Percentiles rank a stretch among this genome's conserved stretches.
Conservation (phyloP, 768 basidiomycete genomes). For the Xerocomus potaroensis region DNA sequence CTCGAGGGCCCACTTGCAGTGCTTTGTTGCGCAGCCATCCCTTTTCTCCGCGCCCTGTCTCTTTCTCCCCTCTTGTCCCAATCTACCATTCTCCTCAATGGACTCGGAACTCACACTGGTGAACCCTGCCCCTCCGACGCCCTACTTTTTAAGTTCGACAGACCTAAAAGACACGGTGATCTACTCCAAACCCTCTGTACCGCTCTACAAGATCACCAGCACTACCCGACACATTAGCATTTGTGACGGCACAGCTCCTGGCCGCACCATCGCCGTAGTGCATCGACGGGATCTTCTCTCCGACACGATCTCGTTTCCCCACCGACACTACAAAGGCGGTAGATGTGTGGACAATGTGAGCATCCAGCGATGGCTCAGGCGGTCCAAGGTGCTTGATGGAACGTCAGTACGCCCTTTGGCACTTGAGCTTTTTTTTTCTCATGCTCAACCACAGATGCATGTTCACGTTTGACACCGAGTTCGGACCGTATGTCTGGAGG, state of each 20-base stretch:
- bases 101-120: constrained; percentile 29
- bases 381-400: constrained; percentile 20
- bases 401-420: constrained; percentile 13
- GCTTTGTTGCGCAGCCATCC: not conserved
- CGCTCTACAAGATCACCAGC: constrained; percentile 25
- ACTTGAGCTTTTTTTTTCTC: not conserved
- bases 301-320: constrained; percentile 28
- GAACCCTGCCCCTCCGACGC: constrained; percentile 19
- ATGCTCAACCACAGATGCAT: constrained; percentile 11
- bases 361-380: constrained; percentile 28
- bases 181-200: constrained; percentile 15
- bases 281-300: constrained; percentile 26
- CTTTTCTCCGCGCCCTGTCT: not conserved
- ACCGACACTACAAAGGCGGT: not conserved
- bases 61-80: not conserved
- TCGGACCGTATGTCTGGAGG: constrained; percentile 27
- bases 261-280: constrained; percentile 20
- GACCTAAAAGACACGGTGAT: constrained; percentile 17
- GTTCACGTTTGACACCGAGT: constrained; percentile 20
- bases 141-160: constrained; percentile 24
- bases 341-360: constrained; percentile 2
- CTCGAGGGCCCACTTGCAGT: not conserved
- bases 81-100: constrained; percentile 11
- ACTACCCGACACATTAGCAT: constrained; percentile 18
- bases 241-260: constrained; percentile 6